Evolutionary conservation across 2,329 filamentous ascomycete genomes (phyloP).

Genomic region (Stemphylium beticola): DNA sequence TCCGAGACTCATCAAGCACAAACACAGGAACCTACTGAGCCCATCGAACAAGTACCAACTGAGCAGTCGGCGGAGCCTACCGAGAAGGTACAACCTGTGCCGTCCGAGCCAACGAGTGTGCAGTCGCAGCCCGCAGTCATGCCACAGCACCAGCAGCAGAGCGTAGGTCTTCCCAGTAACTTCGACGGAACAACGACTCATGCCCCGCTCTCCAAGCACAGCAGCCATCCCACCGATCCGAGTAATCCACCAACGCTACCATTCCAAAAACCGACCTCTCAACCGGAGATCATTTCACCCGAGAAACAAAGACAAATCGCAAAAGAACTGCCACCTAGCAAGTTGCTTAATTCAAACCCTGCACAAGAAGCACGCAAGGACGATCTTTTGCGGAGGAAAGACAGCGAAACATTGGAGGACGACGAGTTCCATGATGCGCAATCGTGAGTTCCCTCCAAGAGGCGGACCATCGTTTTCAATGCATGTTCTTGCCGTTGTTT

Average conservation of each 20-base stretch:
- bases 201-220: conserved; percentile 13
- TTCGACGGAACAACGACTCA: conserved; percentile 57
- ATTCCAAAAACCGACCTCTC: conserved; percentile 11
- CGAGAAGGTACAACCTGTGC: conserved; percentile 7
- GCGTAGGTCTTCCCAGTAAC: conserved; percentile 60
- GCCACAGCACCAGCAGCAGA: conserved; percentile 25
- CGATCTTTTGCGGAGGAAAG: conserved; percentile 42
- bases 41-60: conserved; percentile 7
- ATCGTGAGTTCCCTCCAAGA: conserved; percentile 27
- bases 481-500: not conserved
- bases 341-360: conserved; percentile 35
- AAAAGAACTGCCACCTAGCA: conserved; percentile 34
- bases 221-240: conserved; percentile 9
- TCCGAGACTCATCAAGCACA: conserved; percentile 28
- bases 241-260: conserved; percentile 10
- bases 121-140: conserved; percentile 9
- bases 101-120: conserved; percentile 6
- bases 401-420: conserved; percentile 52
- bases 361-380: conserved; percentile 20
- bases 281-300: conserved; percentile 7
- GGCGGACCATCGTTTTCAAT: not conserved
- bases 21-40: conserved; percentile 9
- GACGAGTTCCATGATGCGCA: conserved; percentile 59
- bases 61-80: conserved; percentile 12
- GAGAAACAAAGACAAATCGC: conserved; percentile 18